Evolutionary conservation across 164 flowering plant genomes (phyloP).

Genomic region (Vitis amurensis): DNA sequence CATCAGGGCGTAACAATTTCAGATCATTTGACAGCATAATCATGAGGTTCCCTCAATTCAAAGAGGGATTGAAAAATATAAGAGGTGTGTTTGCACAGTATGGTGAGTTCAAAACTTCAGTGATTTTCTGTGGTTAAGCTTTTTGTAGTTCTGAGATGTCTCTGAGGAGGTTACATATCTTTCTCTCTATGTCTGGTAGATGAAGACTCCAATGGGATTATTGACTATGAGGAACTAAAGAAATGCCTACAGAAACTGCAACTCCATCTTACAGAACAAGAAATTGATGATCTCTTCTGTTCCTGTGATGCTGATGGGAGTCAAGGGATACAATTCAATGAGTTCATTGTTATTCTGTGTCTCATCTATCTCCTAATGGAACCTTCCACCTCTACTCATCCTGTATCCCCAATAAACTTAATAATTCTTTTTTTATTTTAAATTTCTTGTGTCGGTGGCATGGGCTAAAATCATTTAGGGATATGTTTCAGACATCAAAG

Average conservation of each 20-base stretch:
- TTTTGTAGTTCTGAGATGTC: not conserved
- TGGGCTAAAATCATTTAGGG: slow-evolving; percentile 4
- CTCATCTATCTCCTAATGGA: slow-evolving; percentile 62
- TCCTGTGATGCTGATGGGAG: slow-evolving; percentile 63
- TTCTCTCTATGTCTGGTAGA: slow-evolving; percentile 31
- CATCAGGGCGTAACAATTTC: slow-evolving; percentile 36
- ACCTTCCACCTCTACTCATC: slow-evolving; percentile 27
- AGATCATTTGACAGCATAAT: slow-evolving; percentile 63
- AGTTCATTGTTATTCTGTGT: slow-evolving; percentile 76
- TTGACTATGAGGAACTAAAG: slow-evolving; percentile 61
- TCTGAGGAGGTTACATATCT: not conserved
- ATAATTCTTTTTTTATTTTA: not conserved
- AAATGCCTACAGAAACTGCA: slow-evolving; percentile 53
- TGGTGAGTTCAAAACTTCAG: slow-evolving; percentile 41
- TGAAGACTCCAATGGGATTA: slow-evolving; percentile 58
- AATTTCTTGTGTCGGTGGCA: not conserved
- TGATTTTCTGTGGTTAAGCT: not conserved
- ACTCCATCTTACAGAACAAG: slow-evolving; percentile 46
- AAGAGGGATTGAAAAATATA: slow-evolving; percentile 51
- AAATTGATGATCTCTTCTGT: slow-evolving; percentile 54
- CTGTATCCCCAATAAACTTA: slow-evolving; percentile 20
- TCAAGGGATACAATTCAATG: slow-evolving; percentile 63
- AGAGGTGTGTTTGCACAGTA: slow-evolving; percentile 56
- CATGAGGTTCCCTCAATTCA: slow-evolving; percentile 66
- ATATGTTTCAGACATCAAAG: slow-evolving; percentile 39